A percentile compares a stretch with the other conserved stretches of the same genome.
These are phyloP conservation scores for Trichosporon asahii DNA, from an alignment of 1,284 basidiomycete species.

Conservation along the genomic window DNA sequence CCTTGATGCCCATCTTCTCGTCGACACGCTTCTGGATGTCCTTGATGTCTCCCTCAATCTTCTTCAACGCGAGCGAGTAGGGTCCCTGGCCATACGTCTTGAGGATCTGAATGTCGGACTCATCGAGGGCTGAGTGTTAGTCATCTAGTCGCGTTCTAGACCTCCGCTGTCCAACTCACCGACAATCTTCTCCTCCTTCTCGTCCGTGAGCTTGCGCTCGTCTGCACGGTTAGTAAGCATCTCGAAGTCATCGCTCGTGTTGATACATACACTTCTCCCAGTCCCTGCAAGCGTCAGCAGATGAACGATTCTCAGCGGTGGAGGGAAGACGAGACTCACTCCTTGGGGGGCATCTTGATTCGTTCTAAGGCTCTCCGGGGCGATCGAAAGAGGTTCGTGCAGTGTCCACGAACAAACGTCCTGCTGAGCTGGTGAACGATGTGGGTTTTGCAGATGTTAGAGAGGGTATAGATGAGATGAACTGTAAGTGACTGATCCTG, in stretches of 20 bases:
- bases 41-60: slow-evolving; percentile 88
- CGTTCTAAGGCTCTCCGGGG: slow-evolving; percentile 75
- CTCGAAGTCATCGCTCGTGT: background rate
- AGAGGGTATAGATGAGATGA: background rate
- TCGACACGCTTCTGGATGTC: slow-evolving; percentile 96
- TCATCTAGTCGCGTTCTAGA: background rate
- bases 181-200: slow-evolving; percentile 88
- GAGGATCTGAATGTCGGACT: slow-evolving; percentile 97
- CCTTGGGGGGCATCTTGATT: slow-evolving; percentile 28
- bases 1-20: slow-evolving; percentile 97
- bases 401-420: background rate
- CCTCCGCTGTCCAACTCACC: slow-evolving; percentile 55
- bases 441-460: background rate
- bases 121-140: slow-evolving; percentile 71
- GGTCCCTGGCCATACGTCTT: slow-evolving; percentile 99
- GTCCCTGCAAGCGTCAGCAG: slow-evolving; percentile 59
- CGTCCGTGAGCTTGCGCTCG: slow-evolving; percentile 74
- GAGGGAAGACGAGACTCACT: background rate
- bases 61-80: slow-evolving; percentile 84
- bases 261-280: slow-evolving; percentile 86
- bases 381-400: slow-evolving; percentile 6
- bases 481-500: background rate
- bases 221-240: slow-evolving; percentile 50
- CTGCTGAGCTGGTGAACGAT: slow-evolving; percentile 2
- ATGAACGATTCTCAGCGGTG: background rate